Percentiles rank a stretch among this genome's conserved stretches.
phyloP scores from a whole-genome alignment of 2,329 filamentous ascomycete genomes.

The Colletotrichum noveboracense region DNA sequence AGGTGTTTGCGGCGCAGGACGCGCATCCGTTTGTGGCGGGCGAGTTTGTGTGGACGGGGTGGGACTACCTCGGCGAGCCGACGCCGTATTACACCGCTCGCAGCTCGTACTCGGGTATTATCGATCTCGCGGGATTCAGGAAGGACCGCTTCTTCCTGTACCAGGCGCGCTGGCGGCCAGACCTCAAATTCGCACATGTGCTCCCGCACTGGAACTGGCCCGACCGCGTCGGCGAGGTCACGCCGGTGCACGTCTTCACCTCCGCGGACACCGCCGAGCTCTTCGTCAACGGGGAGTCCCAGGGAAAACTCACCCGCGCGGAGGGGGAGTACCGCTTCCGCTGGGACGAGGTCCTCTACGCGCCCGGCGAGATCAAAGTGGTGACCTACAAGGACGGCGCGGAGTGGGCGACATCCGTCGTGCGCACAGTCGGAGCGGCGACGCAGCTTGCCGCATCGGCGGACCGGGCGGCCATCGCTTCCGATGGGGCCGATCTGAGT shows the following conservation, averaged over 20 bases:
- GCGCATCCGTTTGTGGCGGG: slow-evolving; percentile 54
- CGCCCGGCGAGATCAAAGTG: slow-evolving; percentile 51
- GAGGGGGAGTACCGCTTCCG: slow-evolving; percentile 52
- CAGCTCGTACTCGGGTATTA: slow-evolving; percentile 61
- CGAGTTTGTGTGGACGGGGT: slow-evolving; percentile 59
- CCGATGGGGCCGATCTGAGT: slow-evolving; percentile 49
- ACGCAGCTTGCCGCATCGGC: slow-evolving; percentile 41
- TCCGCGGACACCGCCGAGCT: slow-evolving; percentile 58
- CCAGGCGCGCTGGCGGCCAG: slow-evolving; percentile 57
- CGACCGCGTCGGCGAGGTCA: slow-evolving; percentile 48
- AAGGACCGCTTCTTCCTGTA: slow-evolving; percentile 63
- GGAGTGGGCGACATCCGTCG: slow-evolving; percentile 48
- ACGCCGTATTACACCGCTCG: slow-evolving; percentile 52
- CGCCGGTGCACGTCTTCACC: slow-evolving; percentile 60
- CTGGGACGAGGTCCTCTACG: slow-evolving; percentile 56
- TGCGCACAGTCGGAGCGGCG: slow-evolving; percentile 45
- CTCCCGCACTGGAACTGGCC: slow-evolving; percentile 64
- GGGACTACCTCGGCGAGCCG: slow-evolving; percentile 56
- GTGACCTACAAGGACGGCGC: slow-evolving; percentile 52
- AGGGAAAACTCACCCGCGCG: slow-evolving; percentile 41
- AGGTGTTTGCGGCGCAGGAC: slow-evolving; percentile 57
- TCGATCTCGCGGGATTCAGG: slow-evolving; percentile 61
- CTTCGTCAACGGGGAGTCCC: slow-evolving; percentile 55
- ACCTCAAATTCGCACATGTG: slow-evolving; percentile 54
- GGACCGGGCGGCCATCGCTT: slow-evolving; percentile 42